Conservation (phyloP, 75 land plant genomes). For the Sequoiadendron giganteum region DNA sequence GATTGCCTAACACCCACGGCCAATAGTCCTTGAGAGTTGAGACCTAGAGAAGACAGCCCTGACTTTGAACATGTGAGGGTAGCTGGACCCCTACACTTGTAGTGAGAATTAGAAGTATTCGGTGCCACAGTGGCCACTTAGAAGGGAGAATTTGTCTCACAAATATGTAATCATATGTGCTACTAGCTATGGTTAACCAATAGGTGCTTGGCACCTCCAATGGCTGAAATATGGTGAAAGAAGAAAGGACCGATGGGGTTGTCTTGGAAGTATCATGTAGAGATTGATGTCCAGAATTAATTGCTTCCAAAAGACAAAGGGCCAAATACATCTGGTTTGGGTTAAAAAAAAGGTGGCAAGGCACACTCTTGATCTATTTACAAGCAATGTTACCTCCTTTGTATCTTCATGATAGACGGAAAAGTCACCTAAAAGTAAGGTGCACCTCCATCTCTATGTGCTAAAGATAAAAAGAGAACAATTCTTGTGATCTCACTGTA, state of each 20-base stretch:
- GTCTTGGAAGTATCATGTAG: background rate
- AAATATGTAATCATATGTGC: background rate
- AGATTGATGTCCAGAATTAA: background rate
- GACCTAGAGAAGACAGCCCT: too few species aligned
- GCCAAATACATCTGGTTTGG: background rate
- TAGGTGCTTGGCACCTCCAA: background rate
- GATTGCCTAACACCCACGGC: background rate
- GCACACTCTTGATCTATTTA: background rate
- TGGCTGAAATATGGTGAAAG: background rate
- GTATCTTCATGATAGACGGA: background rate
- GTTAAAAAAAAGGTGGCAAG: background rate
- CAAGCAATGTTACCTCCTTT: background rate
- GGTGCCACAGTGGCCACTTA: background rate
- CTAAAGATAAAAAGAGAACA: background rate
- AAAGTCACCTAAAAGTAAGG: background rate
- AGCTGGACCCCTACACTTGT: background rate
- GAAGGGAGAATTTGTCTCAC: background rate
- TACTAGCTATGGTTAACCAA: background rate
- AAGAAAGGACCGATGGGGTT: background rate
- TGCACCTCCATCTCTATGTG: background rate
- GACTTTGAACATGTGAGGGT: background rate
- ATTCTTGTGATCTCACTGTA: background rate
- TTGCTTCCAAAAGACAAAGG: background rate
- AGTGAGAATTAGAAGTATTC: background rate
- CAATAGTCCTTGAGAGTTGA: background rate